Percentiles rank a stretch among this genome's conserved stretches.
Conservation (phyloP, 768 basidiomycete genomes). For the Clitopilus passeckerianus region DNA sequence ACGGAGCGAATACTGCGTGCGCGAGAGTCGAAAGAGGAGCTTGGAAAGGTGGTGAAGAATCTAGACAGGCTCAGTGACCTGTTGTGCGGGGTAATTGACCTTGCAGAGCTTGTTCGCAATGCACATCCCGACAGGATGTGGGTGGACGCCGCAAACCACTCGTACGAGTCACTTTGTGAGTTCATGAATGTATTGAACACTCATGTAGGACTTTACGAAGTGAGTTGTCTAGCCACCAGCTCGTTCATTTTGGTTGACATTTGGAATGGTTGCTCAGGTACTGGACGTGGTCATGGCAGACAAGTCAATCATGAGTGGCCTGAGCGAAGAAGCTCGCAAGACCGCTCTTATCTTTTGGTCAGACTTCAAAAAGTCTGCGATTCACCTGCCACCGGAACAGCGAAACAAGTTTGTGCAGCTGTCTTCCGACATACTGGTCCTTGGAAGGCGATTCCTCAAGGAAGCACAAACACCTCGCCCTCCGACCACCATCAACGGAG, state of each 20-base stretch:
- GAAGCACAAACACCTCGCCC: conserved; percentile 59
- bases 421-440: conserved; percentile 82
- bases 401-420: conserved; percentile 82
- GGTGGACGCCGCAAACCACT: conserved; percentile 79
- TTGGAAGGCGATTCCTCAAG: conserved; percentile 82
- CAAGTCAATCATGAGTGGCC: conserved; percentile 55
- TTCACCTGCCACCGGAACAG: conserved; percentile 75
- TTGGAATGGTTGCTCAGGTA: conserved; percentile 41
- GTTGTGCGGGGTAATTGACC: conserved; percentile 93
- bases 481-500: conserved; percentile 62
- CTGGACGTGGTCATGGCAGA: conserved; percentile 69
- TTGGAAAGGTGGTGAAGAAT: conserved; percentile 89
- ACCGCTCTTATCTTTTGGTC: conserved; percentile 93
- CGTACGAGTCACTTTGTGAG: conserved; percentile 90
- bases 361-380: conserved; percentile 97
- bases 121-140: conserved; percentile 86
- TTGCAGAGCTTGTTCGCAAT: conserved; percentile 90
- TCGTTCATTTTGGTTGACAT: conserved; percentile 5
- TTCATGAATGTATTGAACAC: conserved; percentile 99
- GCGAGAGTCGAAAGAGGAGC: conserved; percentile 65
- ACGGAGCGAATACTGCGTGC: conserved; percentile 81
- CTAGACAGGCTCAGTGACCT: conserved; percentile 94
- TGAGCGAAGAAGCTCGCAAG: conserved; percentile 71
- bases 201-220: conserved; percentile 84
- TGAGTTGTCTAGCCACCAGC: conserved; percentile 39